Evolutionary conservation across 768 basidiomycete genomes (phyloP).

Genomic region (Brasilioporus rufonigricans): DNA sequence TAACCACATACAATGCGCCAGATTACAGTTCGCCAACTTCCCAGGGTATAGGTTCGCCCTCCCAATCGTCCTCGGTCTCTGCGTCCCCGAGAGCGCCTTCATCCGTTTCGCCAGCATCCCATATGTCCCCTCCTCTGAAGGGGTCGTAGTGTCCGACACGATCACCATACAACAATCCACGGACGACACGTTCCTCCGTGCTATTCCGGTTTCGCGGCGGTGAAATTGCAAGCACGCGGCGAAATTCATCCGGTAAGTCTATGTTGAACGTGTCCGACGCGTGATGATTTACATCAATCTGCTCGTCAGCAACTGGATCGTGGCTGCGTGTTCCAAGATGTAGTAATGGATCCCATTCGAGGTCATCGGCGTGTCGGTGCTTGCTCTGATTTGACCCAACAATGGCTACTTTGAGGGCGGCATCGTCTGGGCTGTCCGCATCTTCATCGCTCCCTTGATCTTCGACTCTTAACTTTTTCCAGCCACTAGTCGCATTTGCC

Average conservation of each 20-base stretch:
- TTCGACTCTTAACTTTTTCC: constrained; percentile 53
- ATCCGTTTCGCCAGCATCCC: constrained; percentile 69
- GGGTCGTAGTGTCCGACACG: constrained; percentile 58
- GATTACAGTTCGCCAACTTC: constrained; percentile 69
- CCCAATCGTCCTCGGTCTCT: constrained; percentile 67
- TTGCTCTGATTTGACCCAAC: constrained; percentile 14
- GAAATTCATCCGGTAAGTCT: constrained; percentile 65
- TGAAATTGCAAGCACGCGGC: constrained; percentile 61
- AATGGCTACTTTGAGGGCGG: constrained; percentile 22
- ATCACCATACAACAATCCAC: constrained; percentile 57
- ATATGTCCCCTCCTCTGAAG: constrained; percentile 66
- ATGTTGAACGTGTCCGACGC: constrained; percentile 45
- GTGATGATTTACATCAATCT: constrained; percentile 31
- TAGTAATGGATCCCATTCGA: constrained; percentile 33
- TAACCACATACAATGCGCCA: constrained; percentile 29
- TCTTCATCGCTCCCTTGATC: constrained; percentile 29
- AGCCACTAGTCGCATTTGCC: constrained; percentile 30
- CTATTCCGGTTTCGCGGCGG: constrained; percentile 40
- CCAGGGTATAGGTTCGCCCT: constrained; percentile 81
- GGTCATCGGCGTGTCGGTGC: constrained; percentile 12
- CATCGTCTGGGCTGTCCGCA: constrained; percentile 16
- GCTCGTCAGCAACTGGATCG: constrained; percentile 12
- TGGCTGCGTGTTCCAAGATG: constrained; percentile 23
- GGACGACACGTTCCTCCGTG: constrained; percentile 53
- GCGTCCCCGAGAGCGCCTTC: constrained; percentile 38